Evolutionary conservation across 139 green algal genomes (phyloP), one percentile per base, ranked within the genome.

Genomic region (Chlorella sp.): DNA sequence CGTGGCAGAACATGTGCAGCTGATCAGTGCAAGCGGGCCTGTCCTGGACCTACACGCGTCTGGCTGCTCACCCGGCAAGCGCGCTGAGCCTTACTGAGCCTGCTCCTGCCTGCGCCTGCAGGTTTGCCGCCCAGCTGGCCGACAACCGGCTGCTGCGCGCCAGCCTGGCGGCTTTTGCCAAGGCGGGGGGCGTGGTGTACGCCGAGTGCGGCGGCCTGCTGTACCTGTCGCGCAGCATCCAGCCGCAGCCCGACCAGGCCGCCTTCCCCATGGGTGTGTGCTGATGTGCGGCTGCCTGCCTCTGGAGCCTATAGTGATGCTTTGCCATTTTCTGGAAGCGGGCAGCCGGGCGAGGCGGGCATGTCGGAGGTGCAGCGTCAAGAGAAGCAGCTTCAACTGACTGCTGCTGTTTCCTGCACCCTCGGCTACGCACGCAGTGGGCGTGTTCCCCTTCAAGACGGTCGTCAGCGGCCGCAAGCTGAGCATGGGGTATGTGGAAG

Each of bases 161-260:
- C 22, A 90, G 86, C 24, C 82, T 98, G 28, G 86, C 85, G 22
- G 94, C 93, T 0, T 99, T 99, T 93, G 94, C 92, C 16, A 85
- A 86, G 17, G 91, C 90, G 22, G 96, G 96, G 19, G 96, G 96
- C 22, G 87, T 98, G 20, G 87, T 99, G 54, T 96, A 98, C 77
- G 96, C 90, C 0, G 96, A 99, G 91, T 97, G 93, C 43, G 96
- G 91, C 7, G 96, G 94, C 16, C 89, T 99, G 32, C 89, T 98
- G 83, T 98, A 96, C 87, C 87, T 99, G n/a, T 93, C 91, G 1
- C 87, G 92, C 87, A 89, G 80, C 40, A 76, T 97, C 11, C 87
- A 91, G 87, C 87, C 88, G 4, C 40, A 80, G 30, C 76, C 73
- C 0, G 84, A 87, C 34, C 77, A 79, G n/a, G 81, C 85, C 5